Base-by-base conservation (phyloP, 257 asterid genomes). In the Phtheirospermum japonicum region DNA sequence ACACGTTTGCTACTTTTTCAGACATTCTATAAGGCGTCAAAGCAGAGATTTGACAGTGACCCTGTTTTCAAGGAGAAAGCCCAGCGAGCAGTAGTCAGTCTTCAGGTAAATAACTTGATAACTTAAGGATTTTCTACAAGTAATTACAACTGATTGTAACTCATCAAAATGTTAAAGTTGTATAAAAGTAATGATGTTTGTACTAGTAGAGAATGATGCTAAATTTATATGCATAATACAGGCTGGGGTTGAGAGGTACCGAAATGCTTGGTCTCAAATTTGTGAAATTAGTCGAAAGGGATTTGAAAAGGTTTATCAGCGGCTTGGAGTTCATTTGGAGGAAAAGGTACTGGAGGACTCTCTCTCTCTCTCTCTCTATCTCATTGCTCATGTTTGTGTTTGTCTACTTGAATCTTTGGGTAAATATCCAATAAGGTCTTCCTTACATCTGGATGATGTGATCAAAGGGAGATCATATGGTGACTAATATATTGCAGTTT, bases 1-100 rank as follows among this genome's bases (percentile, higher is more conserved):
- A 65, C 36, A 31, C 9, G 2, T 42, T 23, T 59, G 31, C 34
- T 70, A 49, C 20, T 18, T 78, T 61, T 76, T 65, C 77, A 92
- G 97, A 82, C 72, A 65, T 85, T 92, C 69, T 92, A 92, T 50
- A 92, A 92, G 82, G 95, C 88, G 12, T 92, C 99, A 4, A 89
- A 92, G 83, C 70, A 66, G 71, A 86, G 80, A 79, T 92, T 92
- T 77, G 97, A 92, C 39, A 61, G 53, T 14, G 99, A 92, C 72
- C 69, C 89, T 63, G 88, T 17, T 18, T 92, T 92, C 70, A 92
- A 88, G 80, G 95, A 83, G 81, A 83, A 71, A 77, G 99, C 99
- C 43, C 97, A 89, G 53, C 68, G 31, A 66, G 99, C 99, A 3
- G 99, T 92, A 4, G 97, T 92, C 73, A 80, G 93, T 82, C 97